A percentile compares a stretch with the other conserved stretches of the same genome.
Conservation (phyloP, 768 basidiomycete species). For the Kwoniella pini region DNA sequence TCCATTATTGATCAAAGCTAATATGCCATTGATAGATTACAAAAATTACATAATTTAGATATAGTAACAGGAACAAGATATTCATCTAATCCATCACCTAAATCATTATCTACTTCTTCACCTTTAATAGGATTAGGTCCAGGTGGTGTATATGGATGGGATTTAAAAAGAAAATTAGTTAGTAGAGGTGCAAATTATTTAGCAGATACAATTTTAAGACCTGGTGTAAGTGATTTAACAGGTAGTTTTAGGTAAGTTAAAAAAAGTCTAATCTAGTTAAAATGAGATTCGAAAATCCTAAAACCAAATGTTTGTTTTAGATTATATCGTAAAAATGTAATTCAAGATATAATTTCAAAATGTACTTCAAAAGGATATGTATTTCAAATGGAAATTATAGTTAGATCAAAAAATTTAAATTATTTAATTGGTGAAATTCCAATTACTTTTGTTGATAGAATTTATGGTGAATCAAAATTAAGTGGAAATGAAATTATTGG, state of each 20-base stretch:
- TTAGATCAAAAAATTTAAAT: constrained; percentile 76
- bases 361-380: constrained; percentile 89
- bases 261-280: too few species aligned
- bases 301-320: constrained; percentile 59
- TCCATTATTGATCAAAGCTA: too few species aligned
- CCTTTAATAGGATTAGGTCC: constrained; percentile 63
- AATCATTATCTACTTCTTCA: constrained; percentile 57
- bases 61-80: constrained; percentile 94
- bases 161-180: constrained; percentile 82
- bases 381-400: constrained; percentile 99
- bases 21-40: constrained; percentile 62
- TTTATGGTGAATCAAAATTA: constrained; percentile 90
- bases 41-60: constrained; percentile 82
- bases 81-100: constrained; percentile 55
- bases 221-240: constrained; percentile 85
- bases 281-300: neutral
- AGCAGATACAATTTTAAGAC: constrained; percentile 78
- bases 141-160: constrained; percentile 91
- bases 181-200: constrained; percentile 87
- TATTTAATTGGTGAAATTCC: constrained; percentile 88
- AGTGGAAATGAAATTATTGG: constrained; percentile 83
- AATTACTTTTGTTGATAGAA: constrained; percentile 90
- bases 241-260: constrained; percentile 77
- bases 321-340: constrained; percentile 72
- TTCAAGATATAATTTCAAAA: constrained; percentile 78